Evolutionary conservation across 1,139 yeast species (phyloP), one percentile per base, ranked within the genome.

Genomic region (Spencermartinsiella ligniputridi): DNA sequence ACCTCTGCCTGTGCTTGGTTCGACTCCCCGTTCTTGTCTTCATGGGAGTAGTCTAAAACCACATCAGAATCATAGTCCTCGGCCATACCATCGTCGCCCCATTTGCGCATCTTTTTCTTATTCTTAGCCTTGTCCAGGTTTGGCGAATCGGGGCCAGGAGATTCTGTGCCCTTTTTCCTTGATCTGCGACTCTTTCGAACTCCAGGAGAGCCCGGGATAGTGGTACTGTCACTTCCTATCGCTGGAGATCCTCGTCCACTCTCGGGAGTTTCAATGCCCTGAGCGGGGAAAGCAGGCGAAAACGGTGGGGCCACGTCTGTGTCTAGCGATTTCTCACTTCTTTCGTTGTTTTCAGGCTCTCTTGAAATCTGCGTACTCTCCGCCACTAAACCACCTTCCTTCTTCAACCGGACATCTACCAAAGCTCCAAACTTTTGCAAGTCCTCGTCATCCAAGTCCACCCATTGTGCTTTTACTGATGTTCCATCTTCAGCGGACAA

Each of bases 11-110:
- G 22, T 4, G 19, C n/a, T 8, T 25, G 25, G 20, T 45, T 63
- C 15, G 62, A 66, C 3, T 56, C n/a, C 52, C 51, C 51, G 17
- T 56, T 46, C 34, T 57, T 55, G 11, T 51, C 45, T 3, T 49
- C 53, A 3, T 56, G 37, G 1, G 83, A 78, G 52, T 76, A 79
- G 52, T 79, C 84, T 34, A 79, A 59, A 2, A 61, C 55, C 17
- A 41, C 58, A 5, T 58, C 59, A 3, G 61, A 61, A 39, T 65
- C 69, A 32, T 66, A 72, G 21, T 75, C 79, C 40, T 69, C 71
- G 35, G 68, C 69, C 43, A 66, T 56, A 9, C 84, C 83, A 55
- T 76, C 78, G 1, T 66, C 69, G 37, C 66, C 71, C 78, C 78
- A 73, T 46, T 66, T 68, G 46, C 79, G 64, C 58, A 57, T 55